Evolutionary conservation across 352 stramenopile genomes (phyloP).

Genomic region (Globisporangium acanthophoron): DNA sequence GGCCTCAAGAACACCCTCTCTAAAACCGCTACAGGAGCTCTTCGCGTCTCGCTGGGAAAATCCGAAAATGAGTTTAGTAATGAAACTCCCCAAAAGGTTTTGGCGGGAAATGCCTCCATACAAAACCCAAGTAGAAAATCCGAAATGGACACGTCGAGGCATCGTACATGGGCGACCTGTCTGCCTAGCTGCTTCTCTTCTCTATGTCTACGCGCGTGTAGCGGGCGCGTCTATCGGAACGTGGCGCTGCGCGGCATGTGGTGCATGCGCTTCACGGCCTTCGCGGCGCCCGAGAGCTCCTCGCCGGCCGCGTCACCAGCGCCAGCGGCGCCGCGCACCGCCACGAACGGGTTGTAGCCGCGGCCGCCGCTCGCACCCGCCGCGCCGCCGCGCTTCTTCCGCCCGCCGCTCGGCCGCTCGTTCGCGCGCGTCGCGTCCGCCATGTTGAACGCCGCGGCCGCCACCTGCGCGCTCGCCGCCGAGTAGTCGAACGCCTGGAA

Average conservation of each 20-base stretch:
- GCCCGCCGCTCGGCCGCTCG: conserved; percentile 16
- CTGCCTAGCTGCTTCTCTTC: not conserved
- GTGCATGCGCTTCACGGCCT: conserved; percentile 74
- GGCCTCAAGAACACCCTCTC: no score
- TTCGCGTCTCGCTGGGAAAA: not conserved
- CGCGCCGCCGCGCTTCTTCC: conserved; percentile 34
- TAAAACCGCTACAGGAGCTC: not conserved
- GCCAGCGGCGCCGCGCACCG: conserved; percentile 33
- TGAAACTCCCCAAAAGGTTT: not conserved
- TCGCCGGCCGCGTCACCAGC: conserved; percentile 6
- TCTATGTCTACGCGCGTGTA: not conserved
- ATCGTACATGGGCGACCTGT: not conserved
- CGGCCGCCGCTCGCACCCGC: conserved; percentile 14
- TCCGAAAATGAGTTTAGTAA: not conserved
- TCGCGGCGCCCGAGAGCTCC: conserved; percentile 28
- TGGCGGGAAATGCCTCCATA: not conserved
- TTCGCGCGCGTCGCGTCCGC: conserved; percentile 22
- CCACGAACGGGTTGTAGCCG: conserved; percentile 78
- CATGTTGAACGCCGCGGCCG: conserved; percentile 43
- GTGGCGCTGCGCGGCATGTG: conserved; percentile 82
- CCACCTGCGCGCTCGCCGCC: conserved; percentile 32
- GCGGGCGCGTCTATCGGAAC: conserved; percentile 45
- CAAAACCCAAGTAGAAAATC: not conserved
- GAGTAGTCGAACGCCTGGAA: conserved; percentile 59
- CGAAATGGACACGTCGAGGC: not conserved